Evolutionary conservation across 1,284 basidiomycete species (phyloP).

Genomic region (Coniferiporia sulphurascens): DNA sequence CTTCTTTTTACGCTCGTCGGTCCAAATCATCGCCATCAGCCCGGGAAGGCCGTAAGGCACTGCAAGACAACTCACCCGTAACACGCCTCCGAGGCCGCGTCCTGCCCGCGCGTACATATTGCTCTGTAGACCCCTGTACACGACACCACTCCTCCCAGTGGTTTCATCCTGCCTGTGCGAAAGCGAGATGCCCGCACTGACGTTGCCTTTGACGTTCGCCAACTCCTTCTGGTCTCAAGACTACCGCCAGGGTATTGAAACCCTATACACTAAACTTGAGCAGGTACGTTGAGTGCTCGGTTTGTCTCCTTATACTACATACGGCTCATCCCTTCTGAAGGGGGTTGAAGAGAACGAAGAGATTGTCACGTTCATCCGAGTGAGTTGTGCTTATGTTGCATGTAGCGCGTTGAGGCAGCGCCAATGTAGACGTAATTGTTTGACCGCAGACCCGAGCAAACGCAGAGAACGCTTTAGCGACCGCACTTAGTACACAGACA

Average conservation of each 20-base stretch:
- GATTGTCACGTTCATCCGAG: conserved; percentile 76
- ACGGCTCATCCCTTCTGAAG: conserved; percentile 33
- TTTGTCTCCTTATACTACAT: conserved; percentile 6
- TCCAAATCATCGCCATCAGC: not conserved
- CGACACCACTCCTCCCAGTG: not conserved
- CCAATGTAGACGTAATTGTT: conserved; percentile 7
- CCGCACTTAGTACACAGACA: conserved; percentile 46
- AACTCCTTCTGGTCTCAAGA: conserved; percentile 94
- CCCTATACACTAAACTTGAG: conserved; percentile 72
- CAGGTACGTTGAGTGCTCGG: conserved; percentile 47
- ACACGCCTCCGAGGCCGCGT: not conserved
- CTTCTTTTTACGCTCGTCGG: not conserved
- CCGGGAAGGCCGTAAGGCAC: not conserved
- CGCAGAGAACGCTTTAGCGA: conserved; percentile 59
- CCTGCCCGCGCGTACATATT: not conserved
- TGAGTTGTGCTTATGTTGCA: conserved; percentile 31
- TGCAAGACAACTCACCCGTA: not conserved
- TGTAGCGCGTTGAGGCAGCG: not conserved
- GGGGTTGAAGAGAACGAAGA: conserved; percentile 77
- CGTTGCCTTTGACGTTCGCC: conserved; percentile 77
- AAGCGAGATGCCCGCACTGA: conserved; percentile 69
- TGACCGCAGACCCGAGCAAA: conserved; percentile 52
- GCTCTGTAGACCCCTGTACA: not conserved
- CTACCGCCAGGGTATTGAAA: conserved; percentile 76
- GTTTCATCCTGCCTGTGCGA: not conserved